phyloP scores from a whole-genome alignment of 164 flowering plant genomes.

The Chimonanthus praecox region DNA sequence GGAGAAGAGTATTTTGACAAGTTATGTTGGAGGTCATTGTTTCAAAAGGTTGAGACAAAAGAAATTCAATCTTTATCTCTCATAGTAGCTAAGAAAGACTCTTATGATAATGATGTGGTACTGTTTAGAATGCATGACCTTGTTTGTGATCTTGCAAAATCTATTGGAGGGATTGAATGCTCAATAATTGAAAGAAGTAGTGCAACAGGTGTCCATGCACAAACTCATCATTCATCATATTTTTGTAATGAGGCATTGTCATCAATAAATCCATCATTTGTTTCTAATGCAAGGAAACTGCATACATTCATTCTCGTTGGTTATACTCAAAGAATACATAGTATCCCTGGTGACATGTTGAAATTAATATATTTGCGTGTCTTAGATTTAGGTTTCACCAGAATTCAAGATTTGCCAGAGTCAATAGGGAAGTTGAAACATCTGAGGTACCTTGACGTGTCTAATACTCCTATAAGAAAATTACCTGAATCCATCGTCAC shows the following conservation, averaged over 20 bases:
- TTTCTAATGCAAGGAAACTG: not conserved
- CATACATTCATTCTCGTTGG: not conserved
- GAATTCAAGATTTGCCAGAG: not conserved
- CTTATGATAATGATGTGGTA: not conserved
- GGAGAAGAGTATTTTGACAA: not conserved
- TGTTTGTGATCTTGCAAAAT: not conserved
- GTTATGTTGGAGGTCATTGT: conserved; percentile 2
- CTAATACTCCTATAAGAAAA: not conserved
- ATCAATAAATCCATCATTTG: not conserved
- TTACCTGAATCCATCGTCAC: conserved; percentile 17
- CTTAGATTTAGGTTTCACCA: not conserved
- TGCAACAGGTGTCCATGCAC: not conserved
- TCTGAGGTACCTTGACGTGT: conserved; percentile 4
- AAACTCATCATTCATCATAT: not conserved
- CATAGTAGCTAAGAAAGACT: not conserved
- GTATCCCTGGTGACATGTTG: not conserved
- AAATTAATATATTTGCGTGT: not conserved
- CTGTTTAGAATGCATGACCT: conserved; percentile 7
- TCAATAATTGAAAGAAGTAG: not conserved
- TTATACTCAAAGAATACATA: not conserved
- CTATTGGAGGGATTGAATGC: not conserved
- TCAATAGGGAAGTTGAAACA: conserved; percentile 7
- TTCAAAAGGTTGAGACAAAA: not conserved
- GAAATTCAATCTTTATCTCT: not conserved
- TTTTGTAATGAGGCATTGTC: not conserved